Conservation (phyloP, 305 asterid genomes). For the Striga hermonthica region DNA sequence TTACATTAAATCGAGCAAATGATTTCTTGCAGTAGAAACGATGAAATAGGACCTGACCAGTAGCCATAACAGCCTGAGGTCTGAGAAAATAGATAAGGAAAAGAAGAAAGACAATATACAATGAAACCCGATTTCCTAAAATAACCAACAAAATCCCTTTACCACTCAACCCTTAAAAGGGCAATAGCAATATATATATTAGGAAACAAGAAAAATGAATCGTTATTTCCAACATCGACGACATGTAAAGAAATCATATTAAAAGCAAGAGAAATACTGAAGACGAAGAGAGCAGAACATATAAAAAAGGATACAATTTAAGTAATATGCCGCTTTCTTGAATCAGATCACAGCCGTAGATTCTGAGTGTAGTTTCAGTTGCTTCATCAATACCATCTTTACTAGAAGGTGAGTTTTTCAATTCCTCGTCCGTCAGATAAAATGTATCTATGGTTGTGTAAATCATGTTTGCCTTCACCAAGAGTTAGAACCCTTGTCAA, state of each 20-base stretch:
- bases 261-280: constrained; percentile 1
- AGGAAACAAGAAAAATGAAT: not conserved
- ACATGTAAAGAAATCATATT: not conserved
- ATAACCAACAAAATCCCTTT: constrained; percentile 12
- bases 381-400: constrained; percentile 78
- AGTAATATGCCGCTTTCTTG: constrained; percentile 92
- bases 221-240: not conserved
- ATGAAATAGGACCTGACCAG: constrained; percentile 90
- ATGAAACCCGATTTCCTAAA: constrained; percentile 16
- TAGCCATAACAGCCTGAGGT: constrained; percentile 97
- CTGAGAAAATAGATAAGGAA: constrained; percentile 57
- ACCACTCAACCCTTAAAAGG: not conserved
- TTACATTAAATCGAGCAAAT: constrained; percentile 77
- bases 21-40: constrained; percentile 94
- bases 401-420: constrained; percentile 68
- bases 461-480: constrained; percentile 46
- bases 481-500: constrained; percentile 20
- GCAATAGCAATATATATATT: not conserved
- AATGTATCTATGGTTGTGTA: constrained; percentile 91
- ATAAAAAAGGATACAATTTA: constrained; percentile 60
- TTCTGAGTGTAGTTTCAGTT: constrained; percentile 71
- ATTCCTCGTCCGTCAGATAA: constrained; percentile 72
- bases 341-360: constrained; percentile 85
- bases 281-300: constrained; percentile 2
- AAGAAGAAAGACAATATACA: constrained; percentile 1